Evolutionary conservation across 352 stramenopile species (phyloP), one percentile per base, ranked within the genome.

Genomic region (Pythium coloratum): DNA sequence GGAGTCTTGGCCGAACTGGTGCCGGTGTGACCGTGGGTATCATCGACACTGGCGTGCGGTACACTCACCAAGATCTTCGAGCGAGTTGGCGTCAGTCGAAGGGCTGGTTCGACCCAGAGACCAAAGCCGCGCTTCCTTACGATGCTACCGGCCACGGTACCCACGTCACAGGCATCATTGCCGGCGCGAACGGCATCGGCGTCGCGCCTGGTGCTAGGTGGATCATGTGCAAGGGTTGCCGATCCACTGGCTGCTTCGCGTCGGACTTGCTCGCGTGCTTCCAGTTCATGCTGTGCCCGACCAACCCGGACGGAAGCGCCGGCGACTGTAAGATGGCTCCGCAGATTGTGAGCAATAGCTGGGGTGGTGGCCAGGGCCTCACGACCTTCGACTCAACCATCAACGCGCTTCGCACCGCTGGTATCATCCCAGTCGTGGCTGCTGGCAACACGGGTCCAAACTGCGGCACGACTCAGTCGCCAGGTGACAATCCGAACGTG

Each of bases 251-350:
- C 6, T 88, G 79, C 71, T 74, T 72, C 26, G 68, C 69, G 36
- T 75, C 80, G 10, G 77, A 86, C 56, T 36, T 90, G 24, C 50
- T 88, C 14, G 71, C 69, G 8, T 90, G 82, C 53, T 80, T 84
- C 55, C 77, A 90, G 67, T 90, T 88, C 59, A 88, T 92, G 81
- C 49, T 81, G 58, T 92, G 84, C 36, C 84, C 84, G 0, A 87
- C 84, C 10, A 77, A 66, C 10, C 53, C 76, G 3, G 72, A 78
- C 42, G 81, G 81, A 4, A 49, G 33, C 3, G 62, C 28, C 2
- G 53, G 49, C 7, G 80, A 89, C 69, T 89, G 78, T 64, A 76
- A 73, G 3, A 87, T 87, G 64, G 70, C 71, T 6, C 81, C 80
- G 2, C 54, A 76, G 28, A 75, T 90, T 4, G 72, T 92, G 10